These are phyloP conservation scores for Lizonia empirigonia DNA, from an alignment of 2,329 filamentous ascomycete genomes.

Conservation along the genomic window DNA sequence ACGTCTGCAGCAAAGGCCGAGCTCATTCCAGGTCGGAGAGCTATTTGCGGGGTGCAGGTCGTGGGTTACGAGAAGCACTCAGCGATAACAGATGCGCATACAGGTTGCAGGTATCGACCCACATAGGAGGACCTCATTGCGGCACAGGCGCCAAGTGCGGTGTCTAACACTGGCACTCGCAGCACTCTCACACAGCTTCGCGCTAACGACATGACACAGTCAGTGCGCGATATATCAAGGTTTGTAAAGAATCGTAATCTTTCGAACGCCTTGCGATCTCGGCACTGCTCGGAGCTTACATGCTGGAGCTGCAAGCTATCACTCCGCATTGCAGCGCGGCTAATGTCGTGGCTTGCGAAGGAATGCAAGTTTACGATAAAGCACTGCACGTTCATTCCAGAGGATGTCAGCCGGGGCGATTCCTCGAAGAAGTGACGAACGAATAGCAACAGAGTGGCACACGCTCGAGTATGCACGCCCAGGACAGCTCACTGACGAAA, in stretches of 20 bases:
- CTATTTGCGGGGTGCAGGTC: neutral
- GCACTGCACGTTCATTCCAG: slow-evolving; percentile 12
- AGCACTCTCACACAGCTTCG: neutral
- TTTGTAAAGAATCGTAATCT: no score
- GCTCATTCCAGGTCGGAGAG: neutral
- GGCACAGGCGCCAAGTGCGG: slow-evolving; percentile 2
- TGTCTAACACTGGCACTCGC: neutral
- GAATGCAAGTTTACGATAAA: neutral
- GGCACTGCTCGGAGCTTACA: slow-evolving; percentile 5
- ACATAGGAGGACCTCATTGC: neutral
- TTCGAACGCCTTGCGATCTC: neutral
- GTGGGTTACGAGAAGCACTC: neutral
- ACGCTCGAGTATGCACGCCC: slow-evolving; percentile 4
- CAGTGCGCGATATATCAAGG: neutral
- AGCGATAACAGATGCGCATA: neutral
- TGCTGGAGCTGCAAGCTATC: slow-evolving; percentile 21
- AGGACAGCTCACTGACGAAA: slow-evolving; percentile 3
- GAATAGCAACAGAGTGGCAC: slow-evolving; percentile 9
- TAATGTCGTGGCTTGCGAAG: neutral
- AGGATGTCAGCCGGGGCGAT: slow-evolving; percentile 7
- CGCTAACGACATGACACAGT: neutral
- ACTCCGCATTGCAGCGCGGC: slow-evolving; percentile 21
- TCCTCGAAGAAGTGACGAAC: slow-evolving; percentile 13
- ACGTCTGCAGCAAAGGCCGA: neutral
- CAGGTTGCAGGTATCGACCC: neutral